Conservation (phyloP, 1,284 basidiomycete genomes). For the Veloboletus limbatus region DNA sequence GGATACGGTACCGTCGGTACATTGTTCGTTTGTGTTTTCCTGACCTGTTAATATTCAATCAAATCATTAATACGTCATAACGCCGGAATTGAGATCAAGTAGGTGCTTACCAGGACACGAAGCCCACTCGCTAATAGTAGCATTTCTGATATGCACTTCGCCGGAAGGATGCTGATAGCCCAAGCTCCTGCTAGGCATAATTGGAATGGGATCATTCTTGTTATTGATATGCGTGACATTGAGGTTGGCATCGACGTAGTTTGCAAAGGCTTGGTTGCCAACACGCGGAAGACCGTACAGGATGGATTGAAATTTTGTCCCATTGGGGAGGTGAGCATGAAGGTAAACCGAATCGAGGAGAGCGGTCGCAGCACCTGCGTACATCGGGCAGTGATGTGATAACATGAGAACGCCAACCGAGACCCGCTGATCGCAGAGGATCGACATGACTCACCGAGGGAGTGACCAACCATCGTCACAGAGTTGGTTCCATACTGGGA, state of each 20-base stretch:
- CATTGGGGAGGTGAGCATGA: conserved; percentile 34
- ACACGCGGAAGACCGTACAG: conserved; percentile 61
- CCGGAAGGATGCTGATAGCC: conserved; percentile 56
- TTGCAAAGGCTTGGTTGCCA: conserved; percentile 61
- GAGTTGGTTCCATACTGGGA: conserved; percentile 37
- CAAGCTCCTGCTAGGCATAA: conserved; percentile 46
- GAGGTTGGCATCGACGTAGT: conserved; percentile 51
- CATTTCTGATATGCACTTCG: conserved; percentile 56
- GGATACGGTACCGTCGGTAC: conserved; percentile 56
- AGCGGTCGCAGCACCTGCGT: conserved; percentile 46
- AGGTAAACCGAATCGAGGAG: conserved; percentile 46
- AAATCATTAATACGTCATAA: not conserved
- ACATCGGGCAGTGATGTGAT: not conserved
- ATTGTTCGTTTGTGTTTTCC: conserved; percentile 51
- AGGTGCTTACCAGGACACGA: conserved; percentile 40
- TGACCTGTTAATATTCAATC: conserved; percentile 38
- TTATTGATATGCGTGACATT: conserved; percentile 51
- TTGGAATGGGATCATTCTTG: conserved; percentile 47
- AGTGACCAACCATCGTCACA: conserved; percentile 56
- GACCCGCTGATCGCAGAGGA: not conserved
- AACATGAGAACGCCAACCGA: not conserved
- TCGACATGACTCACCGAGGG: conserved; percentile 41
- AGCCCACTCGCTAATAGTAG: conserved; percentile 43
- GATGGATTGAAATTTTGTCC: conserved; percentile 34
- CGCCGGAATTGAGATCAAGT: not conserved